Percentiles rank a stretch among this genome's conserved stretches.
Conservation (phyloP, 352 stramenopile genomes). For the Phytophthora agathidicida region DNA sequence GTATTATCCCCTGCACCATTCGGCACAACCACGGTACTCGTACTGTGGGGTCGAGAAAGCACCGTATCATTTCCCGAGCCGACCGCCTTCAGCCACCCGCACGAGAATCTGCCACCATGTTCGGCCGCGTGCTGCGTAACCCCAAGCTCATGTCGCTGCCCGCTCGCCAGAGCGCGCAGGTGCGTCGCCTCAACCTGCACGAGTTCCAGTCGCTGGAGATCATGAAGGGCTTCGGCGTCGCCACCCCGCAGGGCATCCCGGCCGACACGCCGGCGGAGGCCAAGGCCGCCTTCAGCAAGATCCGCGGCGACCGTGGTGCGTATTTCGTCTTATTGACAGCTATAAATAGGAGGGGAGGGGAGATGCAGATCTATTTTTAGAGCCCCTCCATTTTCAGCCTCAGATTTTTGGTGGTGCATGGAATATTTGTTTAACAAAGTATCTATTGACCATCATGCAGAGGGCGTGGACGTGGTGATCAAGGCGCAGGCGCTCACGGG, state of each 20-base stretch:
- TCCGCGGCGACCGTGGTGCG: conserved; percentile 75
- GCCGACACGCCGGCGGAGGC: conserved; percentile 84
- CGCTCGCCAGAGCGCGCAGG: conserved; percentile 57
- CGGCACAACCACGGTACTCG: conserved; percentile 18
- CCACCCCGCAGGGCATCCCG: conserved; percentile 70
- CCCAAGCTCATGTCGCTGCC: conserved; percentile 61
- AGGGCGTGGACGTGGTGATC: conserved; percentile 93
- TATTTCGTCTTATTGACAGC: conserved; percentile 10
- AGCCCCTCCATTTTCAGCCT: neutral
- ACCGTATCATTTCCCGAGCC: conserved; percentile 38
- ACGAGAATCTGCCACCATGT: conserved; percentile 45
- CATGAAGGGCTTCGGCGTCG: conserved; percentile 91
- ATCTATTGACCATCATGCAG: conserved; percentile 35
- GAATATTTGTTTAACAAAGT: conserved; percentile 28
- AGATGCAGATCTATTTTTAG: conserved; percentile 6
- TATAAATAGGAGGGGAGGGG: conserved; percentile 4
- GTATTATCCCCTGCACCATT: neutral
- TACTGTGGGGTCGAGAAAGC: conserved; percentile 20
- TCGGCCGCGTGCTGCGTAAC: conserved; percentile 56
- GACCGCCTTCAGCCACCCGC: conserved; percentile 25
- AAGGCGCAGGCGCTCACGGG: conserved; percentile 97
- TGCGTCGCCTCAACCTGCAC: conserved; percentile 93
- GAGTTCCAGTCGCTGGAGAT: conserved; percentile 96
- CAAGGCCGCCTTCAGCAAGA: conserved; percentile 79
- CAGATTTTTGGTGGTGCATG: conserved; percentile 16